A percentile compares a stretch with the other conserved stretches of the same genome.
Evolutionary conservation across 1,139 yeast species (phyloP).

Genomic region (Kurtzmaniella quercitrusa): DNA sequence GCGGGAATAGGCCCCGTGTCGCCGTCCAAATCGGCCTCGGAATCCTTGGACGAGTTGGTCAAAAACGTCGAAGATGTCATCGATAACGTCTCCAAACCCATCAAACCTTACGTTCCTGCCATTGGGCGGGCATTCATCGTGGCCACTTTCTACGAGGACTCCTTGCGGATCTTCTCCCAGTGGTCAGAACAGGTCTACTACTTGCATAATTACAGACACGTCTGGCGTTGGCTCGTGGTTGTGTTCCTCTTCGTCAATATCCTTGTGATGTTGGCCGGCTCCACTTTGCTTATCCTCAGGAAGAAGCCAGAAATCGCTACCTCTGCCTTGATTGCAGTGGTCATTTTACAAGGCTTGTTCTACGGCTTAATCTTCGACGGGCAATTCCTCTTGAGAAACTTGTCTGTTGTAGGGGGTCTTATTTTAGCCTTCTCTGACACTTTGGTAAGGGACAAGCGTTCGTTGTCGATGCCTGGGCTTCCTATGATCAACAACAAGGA

Average conservation of each 20-base stretch:
- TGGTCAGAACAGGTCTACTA: slow-evolving; percentile 92
- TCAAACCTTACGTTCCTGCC: slow-evolving; percentile 76
- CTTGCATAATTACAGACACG: slow-evolving; percentile 73
- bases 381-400: slow-evolving; percentile 77
- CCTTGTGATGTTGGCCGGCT: slow-evolving; percentile 66
- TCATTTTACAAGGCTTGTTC: slow-evolving; percentile 78
- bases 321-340: slow-evolving; percentile 64
- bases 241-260: slow-evolving; percentile 63
- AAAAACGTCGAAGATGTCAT: slow-evolving; percentile 43
- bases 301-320: slow-evolving; percentile 72
- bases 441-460: slow-evolving; percentile 73
- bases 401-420: slow-evolving; percentile 90
- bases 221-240: slow-evolving; percentile 77
- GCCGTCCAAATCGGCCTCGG: slow-evolving; percentile 21
- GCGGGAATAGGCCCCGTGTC: slow-evolving; percentile 24
- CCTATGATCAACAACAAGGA: slow-evolving; percentile 85
- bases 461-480: slow-evolving; percentile 78
- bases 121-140: slow-evolving; percentile 89
- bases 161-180: slow-evolving; percentile 77
- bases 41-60: slow-evolving; percentile 44
- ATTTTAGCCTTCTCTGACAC: slow-evolving; percentile 86
- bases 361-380: slow-evolving; percentile 86
- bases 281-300: slow-evolving; percentile 68
- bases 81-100: slow-evolving; percentile 43
- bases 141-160: slow-evolving; percentile 91